These are phyloP conservation scores for Eucalyptus dawsonii DNA, from an alignment of 345 rosid genomes.

Conservation along the genomic window DNA sequence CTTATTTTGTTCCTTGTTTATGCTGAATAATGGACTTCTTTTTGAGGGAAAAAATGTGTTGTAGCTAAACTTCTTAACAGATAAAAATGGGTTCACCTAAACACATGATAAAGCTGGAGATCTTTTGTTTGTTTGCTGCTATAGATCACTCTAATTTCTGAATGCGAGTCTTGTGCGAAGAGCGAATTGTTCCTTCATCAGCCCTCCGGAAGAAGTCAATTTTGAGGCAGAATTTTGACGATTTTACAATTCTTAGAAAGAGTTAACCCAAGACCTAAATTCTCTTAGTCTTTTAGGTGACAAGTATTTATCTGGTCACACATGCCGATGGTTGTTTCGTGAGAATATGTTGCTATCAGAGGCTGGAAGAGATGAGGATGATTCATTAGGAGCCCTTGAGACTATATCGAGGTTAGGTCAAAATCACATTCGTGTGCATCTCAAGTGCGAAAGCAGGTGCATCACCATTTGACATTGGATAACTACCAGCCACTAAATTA, in stretches of 20 bases:
- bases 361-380: background rate
- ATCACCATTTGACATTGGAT: conserved; percentile 35
- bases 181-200: background rate
- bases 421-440: conserved; percentile 9
- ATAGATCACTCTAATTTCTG: background rate
- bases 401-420: conserved; percentile 31
- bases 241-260: background rate
- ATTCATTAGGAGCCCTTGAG: background rate
- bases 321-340: background rate
- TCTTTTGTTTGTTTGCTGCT: background rate
- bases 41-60: background rate
- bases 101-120: background rate
- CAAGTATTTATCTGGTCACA: background rate
- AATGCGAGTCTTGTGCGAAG: background rate
- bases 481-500: conserved; percentile 23
- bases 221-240: background rate
- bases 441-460: conserved; percentile 14
- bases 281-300: background rate
- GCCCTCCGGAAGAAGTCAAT: background rate
- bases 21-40: background rate
- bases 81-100: background rate
- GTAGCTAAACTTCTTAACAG: background rate
- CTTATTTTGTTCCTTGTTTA: background rate
- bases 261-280: background rate
- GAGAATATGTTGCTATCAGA: background rate